These are phyloP conservation scores for Leishmania gerbilli DNA, from an alignment of 208 protist genomes.

Conservation along the genomic window DNA sequence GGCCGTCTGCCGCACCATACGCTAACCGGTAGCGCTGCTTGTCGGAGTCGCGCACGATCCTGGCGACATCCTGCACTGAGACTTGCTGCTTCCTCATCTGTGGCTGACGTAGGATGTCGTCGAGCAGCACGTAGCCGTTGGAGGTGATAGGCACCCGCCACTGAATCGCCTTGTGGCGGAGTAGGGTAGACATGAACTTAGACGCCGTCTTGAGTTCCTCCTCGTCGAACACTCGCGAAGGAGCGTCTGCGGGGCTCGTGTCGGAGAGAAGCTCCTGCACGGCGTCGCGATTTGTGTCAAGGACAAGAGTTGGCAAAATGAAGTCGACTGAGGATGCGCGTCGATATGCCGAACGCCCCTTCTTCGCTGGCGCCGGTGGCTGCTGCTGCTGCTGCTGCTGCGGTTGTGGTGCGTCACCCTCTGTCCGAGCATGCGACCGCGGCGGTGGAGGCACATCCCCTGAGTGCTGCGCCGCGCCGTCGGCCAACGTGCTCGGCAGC, in stretches of 20 bases:
- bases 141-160: constrained; percentile 51
- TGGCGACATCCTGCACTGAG: constrained; percentile 40
- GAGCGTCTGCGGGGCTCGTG: neutral
- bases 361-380: neutral
- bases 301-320: neutral
- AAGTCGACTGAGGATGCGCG: neutral
- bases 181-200: constrained; percentile 62
- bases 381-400: neutral
- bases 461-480: neutral
- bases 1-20: constrained; percentile 36
- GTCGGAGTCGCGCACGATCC: constrained; percentile 54
- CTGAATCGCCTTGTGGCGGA: constrained; percentile 75
- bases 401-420: neutral
- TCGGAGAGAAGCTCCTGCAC: constrained; percentile 32
- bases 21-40: constrained; percentile 82
- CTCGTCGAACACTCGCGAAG: neutral
- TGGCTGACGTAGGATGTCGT: constrained; percentile 46
- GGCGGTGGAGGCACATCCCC: neutral
- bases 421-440: neutral
- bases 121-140: constrained; percentile 64
- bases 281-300: constrained; percentile 40
- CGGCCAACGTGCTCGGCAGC: constrained; percentile 24
- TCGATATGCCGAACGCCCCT: neutral
- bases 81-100: constrained; percentile 12
- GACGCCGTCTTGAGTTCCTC: constrained; percentile 37